Conservation (phyloP, 345 rosid species). For the Stellera chamaejasme region DNA sequence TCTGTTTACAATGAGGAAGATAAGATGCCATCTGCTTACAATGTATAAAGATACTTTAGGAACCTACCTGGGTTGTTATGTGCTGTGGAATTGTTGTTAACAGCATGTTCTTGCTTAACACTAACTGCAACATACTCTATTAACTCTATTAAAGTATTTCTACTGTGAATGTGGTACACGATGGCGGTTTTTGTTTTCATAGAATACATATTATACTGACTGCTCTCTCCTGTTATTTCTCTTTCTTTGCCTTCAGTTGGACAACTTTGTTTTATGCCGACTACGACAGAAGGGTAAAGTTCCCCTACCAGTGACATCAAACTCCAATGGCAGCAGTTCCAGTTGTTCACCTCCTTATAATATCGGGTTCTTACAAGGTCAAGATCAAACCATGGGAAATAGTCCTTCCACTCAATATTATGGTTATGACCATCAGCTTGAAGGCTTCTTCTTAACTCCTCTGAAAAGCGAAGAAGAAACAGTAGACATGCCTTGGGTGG, state of each 20-base stretch:
- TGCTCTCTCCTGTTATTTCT: background rate
- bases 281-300: constrained; percentile 18
- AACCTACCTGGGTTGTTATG: too few relatives aligned
- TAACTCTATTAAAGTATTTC: too few relatives aligned
- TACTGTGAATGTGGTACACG: too few relatives aligned
- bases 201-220: too few relatives aligned
- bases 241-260: constrained; percentile 22
- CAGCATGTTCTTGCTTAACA: too few relatives aligned
- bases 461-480: constrained; percentile 9
- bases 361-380: constrained; percentile 19
- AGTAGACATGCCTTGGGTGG: constrained; percentile 4
- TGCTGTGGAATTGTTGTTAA: too few relatives aligned
- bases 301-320: constrained; percentile 2
- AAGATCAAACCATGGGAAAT: constrained; percentile 17
- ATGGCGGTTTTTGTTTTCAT: too few relatives aligned
- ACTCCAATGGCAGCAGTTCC: background rate
- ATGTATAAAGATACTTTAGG: too few relatives aligned
- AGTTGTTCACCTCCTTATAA: constrained; percentile 10
- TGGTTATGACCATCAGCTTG: constrained; percentile 10
- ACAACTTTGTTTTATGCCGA: constrained; percentile 36
- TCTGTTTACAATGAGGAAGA: too few relatives aligned
- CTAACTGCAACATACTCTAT: too few relatives aligned
- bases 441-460: constrained; percentile 9
- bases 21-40: too few relatives aligned
- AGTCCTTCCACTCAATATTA: background rate